Percentiles rank a stretch among this genome's conserved stretches.
Evolutionary conservation across 495 filamentous ascomycete genomes (phyloP).

Genomic region (Penicillium atrosanguineum): DNA sequence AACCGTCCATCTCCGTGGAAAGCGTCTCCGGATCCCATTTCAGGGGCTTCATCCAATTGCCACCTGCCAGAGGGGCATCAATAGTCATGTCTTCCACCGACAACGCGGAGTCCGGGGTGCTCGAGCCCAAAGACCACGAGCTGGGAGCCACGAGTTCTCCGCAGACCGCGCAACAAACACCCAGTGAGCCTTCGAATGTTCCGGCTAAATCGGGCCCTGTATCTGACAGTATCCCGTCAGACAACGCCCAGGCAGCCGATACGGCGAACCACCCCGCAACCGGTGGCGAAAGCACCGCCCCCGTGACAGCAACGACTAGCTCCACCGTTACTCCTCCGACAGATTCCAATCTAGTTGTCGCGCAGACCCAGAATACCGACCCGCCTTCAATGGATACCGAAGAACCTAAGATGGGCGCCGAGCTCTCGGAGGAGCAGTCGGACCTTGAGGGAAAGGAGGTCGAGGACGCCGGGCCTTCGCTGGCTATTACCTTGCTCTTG

Average conservation of each 20-base stretch:
- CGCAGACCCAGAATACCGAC: conserved; percentile 14
- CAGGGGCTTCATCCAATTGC: conserved; percentile 17
- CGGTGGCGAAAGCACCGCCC: conserved; percentile 25
- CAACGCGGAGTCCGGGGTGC: conserved; percentile 19
- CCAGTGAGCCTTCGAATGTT: conserved; percentile 10
- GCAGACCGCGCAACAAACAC: conserved; percentile 5
- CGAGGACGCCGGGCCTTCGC: conserved; percentile 43
- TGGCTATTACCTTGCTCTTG: conserved; percentile 71
- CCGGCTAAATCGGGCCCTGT: conserved; percentile 4
- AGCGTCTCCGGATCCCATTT: not conserved
- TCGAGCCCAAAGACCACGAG: conserved; percentile 16
- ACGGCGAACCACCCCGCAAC: conserved; percentile 24
- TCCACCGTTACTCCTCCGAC: conserved; percentile 15
- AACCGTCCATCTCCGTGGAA: conserved; percentile 7
- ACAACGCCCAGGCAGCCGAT: conserved; percentile 14
- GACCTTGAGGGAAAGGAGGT: conserved; percentile 40
- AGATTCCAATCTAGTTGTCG: conserved; percentile 16
- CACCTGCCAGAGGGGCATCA: conserved; percentile 11
- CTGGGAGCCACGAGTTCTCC: conserved; percentile 22
- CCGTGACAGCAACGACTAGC: conserved; percentile 21
- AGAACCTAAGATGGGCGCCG: conserved; percentile 32
- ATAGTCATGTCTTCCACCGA: conserved; percentile 29
- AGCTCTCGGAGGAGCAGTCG: conserved; percentile 33
- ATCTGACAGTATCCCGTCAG: conserved; percentile 6
- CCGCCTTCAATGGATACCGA: conserved; percentile 28